Base-by-base conservation (phyloP, 2,329 filamentous ascomycete genomes). In the Mariannaea sp. region DNA sequence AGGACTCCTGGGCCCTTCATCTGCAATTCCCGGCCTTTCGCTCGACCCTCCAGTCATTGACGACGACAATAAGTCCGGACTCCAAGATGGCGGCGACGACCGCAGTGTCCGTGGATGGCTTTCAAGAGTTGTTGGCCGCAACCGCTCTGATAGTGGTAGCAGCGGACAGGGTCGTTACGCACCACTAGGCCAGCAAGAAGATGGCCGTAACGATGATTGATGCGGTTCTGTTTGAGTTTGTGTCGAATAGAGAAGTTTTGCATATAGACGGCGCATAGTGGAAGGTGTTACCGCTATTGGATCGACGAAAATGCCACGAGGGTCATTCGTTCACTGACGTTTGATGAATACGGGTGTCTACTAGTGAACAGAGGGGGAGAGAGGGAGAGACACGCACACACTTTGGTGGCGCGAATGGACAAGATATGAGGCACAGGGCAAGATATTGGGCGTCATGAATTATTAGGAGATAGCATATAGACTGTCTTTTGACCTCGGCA, bases 11-110 rank as follows among this genome's bases (percentile, higher is more conserved):
- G 84, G 81, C 10, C 75, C 87, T 1, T 84, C 88, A 4, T 84
- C 78, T 59, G 85, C 85, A 7, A 92, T 96, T 54, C 91, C 92
- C 1, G 87, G 88, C 7, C 79, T 97, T 51, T 85, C 91, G 64
- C 89, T 97, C 51, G 86, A 95, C 33, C 89, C 90, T 14, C 90
- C 91, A 1, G 79, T 84, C 43, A 77, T 90, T 13, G 72, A 77
- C 29, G 73, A 78, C 20, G 73, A 77, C 29, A 72, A 68, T 41
- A 81, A 81, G 67, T 72, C 74, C 3, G 73, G 73, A 47, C 64
- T 60, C 3, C 68, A 69, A 58, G 63, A 60, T 27, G 67, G 70
- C 19, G 69, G 65, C 3, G 71, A 71, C 10, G 70, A 73, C n/a
- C 69, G 75, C 53, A 70, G 77, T 50, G 72, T 83, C 29, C 75